Evolutionary conservation across 1,139 yeast genomes (phyloP).

Genomic region (Saccharomyces hybrid): DNA sequence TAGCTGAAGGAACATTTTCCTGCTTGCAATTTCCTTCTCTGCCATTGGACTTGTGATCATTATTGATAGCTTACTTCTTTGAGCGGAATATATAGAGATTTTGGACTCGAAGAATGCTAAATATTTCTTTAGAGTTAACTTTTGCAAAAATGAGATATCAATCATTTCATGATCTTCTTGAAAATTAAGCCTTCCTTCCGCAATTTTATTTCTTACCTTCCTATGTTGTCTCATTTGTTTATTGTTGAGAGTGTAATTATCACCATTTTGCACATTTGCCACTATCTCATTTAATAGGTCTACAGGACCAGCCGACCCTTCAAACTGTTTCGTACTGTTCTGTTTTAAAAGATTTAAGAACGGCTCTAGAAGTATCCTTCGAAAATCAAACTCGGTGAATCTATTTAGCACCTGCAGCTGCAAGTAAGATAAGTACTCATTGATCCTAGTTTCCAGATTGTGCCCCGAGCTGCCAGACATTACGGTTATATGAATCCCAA

Average conservation of each 20-base stretch:
- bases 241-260: conserved; percentile 20
- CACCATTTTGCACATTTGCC: conserved; percentile 34
- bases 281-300: conserved; percentile 34
- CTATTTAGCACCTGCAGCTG: conserved; percentile 3
- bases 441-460: conserved; percentile 38
- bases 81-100: conserved; percentile 36
- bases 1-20: conserved; percentile 35
- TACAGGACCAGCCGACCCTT: conserved; percentile 32
- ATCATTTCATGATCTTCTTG: conserved; percentile 34
- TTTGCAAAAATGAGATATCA: conserved; percentile 28
- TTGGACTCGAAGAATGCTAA: conserved; percentile 30
- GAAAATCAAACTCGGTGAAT: conserved; percentile 34
- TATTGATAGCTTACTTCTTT: conserved; percentile 37
- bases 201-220: conserved; percentile 43
- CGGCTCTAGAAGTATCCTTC: conserved; percentile 31
- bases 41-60: conserved; percentile 35
- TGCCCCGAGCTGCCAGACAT: conserved; percentile 40
- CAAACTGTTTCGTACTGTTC: conserved; percentile 7
- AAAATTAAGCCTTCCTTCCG: conserved; percentile 37
- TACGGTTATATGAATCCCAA: conserved; percentile 51
- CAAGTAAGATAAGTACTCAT: conserved; percentile 37
- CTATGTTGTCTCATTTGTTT: conserved; percentile 38
- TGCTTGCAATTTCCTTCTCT: conserved; percentile 31
- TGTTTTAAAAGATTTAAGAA: conserved; percentile 31
- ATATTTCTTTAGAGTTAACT: conserved; percentile 32